Evolutionary conservation across 1,284 basidiomycete species (phyloP), one percentile per base, ranked within the genome.

Genomic region (Irpex sp.): DNA sequence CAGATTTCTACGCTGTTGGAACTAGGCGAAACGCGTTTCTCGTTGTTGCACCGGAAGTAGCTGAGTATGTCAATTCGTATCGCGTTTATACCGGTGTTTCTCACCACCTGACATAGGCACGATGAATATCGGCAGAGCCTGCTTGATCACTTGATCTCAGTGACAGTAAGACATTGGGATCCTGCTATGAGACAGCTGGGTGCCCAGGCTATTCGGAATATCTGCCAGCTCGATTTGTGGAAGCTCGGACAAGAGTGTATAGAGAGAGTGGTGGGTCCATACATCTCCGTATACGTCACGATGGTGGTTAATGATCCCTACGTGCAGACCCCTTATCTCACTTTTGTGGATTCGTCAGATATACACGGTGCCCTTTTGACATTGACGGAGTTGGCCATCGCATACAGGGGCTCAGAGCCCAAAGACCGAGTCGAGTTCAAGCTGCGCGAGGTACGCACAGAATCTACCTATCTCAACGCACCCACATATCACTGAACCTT

Each of bases 1-100:
- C 93, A 1, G 97, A 99, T 75, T 99, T 98, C 73, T 97, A 94
- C 74, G 89, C 94, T 18, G 91, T 99, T 56, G 92, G 94, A 65
- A 82, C 95, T 8, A 79, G 93, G 36, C 82, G 90, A 62, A 91
- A 91, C 67, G 88, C 96, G 0, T 98, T 96, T 71, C 76, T 93
- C 5, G 75, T 81, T 4, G 93, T 93, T 54, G 93, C 94, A 51
- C 88, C 92, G 37, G 86, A 90, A 65, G 91, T 98, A 18, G 93
- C 95, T 12, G 78, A 81, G 90, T 96, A 71, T 69, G 90, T 81
- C 1, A 19, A 18, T 19, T 51, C 19, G 16, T 45, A 19, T 19
- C 45, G 57, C 57, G 58, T 55, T 56, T 61, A 49, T 52, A 60
- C 56, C 56, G 23, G 56, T 39, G 37, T 57, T 51, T 14, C 60